These are phyloP conservation scores for Avena sativa DNA, from an alignment of 176 grass and related monocot species.

Conservation along the genomic window DNA sequence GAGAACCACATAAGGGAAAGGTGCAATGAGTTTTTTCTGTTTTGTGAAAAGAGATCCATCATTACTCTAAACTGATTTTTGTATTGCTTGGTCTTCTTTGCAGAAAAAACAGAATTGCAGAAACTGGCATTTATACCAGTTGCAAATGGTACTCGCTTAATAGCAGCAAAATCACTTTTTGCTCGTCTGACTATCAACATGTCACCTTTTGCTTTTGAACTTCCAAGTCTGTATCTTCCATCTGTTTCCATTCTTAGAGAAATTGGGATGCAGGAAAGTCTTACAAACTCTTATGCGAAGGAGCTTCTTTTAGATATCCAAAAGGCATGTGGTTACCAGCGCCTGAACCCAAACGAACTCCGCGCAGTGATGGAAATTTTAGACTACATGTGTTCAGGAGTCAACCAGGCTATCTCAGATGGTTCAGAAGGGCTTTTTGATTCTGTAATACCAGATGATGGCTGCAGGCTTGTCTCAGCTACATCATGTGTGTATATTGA, in stretches of 20 bases:
- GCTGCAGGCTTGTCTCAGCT: constrained; percentile 91
- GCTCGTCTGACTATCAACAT: constrained; percentile 85
- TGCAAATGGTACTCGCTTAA: constrained; percentile 94
- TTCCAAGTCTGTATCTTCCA: constrained; percentile 78
- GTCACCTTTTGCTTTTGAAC: constrained; percentile 97
- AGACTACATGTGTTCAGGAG: constrained; percentile 81
- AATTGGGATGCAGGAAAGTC: constrained; percentile 85
- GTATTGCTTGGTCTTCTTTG: constrained; percentile 40
- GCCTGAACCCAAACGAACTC: constrained; percentile 96
- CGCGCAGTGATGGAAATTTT: constrained; percentile 89
- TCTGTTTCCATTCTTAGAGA: constrained; percentile 88
- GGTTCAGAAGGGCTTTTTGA: constrained; percentile 59
- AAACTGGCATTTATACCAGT: constrained; percentile 92
- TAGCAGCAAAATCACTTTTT: constrained; percentile 87
- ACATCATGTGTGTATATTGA: constrained; percentile 94
- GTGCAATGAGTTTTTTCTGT: constrained; percentile 26
- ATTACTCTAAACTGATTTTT: constrained; percentile 29
- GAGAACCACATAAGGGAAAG: neutral
- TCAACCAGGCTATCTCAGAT: constrained; percentile 52
- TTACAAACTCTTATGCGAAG: constrained; percentile 81
- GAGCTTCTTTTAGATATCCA: constrained; percentile 87
- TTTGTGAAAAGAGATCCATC: constrained; percentile 4
- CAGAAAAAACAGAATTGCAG: constrained; percentile 87
- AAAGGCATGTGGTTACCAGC: constrained; percentile 94
- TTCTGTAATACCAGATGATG: constrained; percentile 94